Conservation (phyloP, 176 grass and related monocot species). For the Avena atlantica region DNA sequence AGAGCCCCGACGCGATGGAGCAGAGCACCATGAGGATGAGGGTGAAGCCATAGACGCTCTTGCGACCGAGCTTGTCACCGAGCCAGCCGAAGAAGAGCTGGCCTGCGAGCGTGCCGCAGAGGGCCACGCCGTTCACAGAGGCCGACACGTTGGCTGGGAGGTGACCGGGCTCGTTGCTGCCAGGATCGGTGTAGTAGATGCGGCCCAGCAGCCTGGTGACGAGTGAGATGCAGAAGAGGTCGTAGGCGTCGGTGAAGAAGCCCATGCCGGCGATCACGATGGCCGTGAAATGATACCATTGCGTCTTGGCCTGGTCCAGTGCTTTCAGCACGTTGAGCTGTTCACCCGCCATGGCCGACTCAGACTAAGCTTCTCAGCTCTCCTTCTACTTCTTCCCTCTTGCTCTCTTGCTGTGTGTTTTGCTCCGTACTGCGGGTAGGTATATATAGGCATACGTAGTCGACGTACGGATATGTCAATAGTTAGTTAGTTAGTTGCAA, state of each 20-base stretch:
- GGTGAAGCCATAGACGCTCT: conserved; percentile 75
- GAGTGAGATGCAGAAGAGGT: conserved; percentile 70
- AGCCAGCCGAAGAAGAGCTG: conserved; percentile 90
- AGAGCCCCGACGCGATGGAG: conserved; percentile 62
- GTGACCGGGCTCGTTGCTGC: conserved; percentile 26
- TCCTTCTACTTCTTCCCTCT: no score
- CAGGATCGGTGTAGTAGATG: conserved; percentile 70
- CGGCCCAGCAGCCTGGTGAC: conserved; percentile 74
- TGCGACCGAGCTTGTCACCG: conserved; percentile 79
- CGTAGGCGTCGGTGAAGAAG: conserved; percentile 91
- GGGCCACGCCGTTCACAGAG: conserved; percentile 49
- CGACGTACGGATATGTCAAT: no score
- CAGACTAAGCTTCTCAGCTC: no score
- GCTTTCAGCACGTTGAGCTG: neutral
- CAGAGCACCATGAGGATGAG: conserved; percentile 70
- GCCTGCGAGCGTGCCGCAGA: conserved; percentile 71
- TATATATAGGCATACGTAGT: neutral
- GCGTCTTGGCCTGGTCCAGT: conserved; percentile 52
- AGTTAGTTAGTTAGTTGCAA: no score
- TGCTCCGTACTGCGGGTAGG: no score
- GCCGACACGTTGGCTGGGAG: neutral
- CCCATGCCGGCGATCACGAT: conserved; percentile 88
- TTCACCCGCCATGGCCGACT: neutral
- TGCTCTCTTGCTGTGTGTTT: no score
- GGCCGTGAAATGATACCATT: conserved; percentile 79